A percentile compares a stretch with the other conserved stretches of the same genome.
phyloP scores from a whole-genome alignment of 1,284 basidiomycete species.

The Heterobasidion annosum region DNA sequence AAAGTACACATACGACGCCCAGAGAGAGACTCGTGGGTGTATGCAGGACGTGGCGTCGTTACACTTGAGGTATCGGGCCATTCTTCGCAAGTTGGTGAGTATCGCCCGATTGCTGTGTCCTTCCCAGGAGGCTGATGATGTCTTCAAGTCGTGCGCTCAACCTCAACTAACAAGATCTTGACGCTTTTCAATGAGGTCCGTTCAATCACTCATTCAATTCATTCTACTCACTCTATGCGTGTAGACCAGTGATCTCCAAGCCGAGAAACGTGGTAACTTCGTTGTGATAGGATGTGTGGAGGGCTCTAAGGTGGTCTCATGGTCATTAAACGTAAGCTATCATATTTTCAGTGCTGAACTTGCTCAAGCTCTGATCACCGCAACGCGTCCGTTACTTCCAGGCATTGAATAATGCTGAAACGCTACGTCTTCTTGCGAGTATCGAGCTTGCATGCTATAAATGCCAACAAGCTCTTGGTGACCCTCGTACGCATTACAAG shows the following conservation, averaged over 20 bases:
- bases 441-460: conserved; percentile 75
- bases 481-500: conserved; percentile 54
- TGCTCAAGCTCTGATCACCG: not conserved
- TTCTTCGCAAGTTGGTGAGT: conserved; percentile 67
- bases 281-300: conserved; percentile 73
- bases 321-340: conserved; percentile 64
- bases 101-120: not conserved
- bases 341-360: not conserved
- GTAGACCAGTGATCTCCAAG: conserved; percentile 64
- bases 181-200: conserved; percentile 62
- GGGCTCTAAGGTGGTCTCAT: conserved; percentile 63
- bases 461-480: conserved; percentile 54
- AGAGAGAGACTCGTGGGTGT: conserved; percentile 72
- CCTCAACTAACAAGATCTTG: conserved; percentile 57
- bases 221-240: conserved; percentile 1
- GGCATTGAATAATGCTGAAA: conserved; percentile 75
- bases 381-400: conserved; percentile 17
- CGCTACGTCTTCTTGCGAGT: conserved; percentile 65
- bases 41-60: conserved; percentile 66
- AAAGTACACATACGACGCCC: conserved; percentile 77
- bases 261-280: conserved; percentile 77
- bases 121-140: not conserved
- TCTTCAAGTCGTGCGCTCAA: conserved; percentile 56
- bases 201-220: conserved; percentile 23
- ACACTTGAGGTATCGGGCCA: conserved; percentile 64